A percentile compares a stretch with the other conserved stretches of the same genome.
These are phyloP conservation scores for Trametes pubescens DNA, from an alignment of 1,284 basidiomycete species.

Conservation along the genomic window DNA sequence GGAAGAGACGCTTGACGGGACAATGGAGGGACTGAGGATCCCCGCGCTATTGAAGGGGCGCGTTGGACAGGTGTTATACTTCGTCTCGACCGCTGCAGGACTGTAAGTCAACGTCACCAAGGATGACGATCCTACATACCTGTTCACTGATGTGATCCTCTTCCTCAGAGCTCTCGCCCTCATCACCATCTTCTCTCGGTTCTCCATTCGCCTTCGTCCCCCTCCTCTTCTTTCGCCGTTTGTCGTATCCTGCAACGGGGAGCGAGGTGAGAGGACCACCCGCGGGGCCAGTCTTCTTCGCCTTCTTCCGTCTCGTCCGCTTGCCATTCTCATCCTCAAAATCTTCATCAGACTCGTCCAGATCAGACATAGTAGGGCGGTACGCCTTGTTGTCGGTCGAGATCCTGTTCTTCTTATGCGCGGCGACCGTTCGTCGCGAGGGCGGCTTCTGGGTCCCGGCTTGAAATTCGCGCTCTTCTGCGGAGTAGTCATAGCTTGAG, in stretches of 20 bases:
- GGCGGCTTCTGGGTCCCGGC: conserved; percentile 45
- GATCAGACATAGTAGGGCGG: conserved; percentile 66
- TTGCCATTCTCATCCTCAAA: conserved; percentile 59
- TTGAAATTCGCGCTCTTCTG: conserved; percentile 70
- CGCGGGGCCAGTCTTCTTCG: conserved; percentile 61
- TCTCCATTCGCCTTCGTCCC: conserved; percentile 45
- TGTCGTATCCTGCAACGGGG: conserved; percentile 69
- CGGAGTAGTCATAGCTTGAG: conserved; percentile 79
- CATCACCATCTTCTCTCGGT: conserved; percentile 48
- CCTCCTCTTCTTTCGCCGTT: conserved; percentile 54
- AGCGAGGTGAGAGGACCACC: conserved; percentile 68
- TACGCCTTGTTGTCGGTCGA: conserved; percentile 83
- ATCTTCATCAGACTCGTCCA: conserved; percentile 69
- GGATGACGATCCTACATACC: conserved; percentile 32
- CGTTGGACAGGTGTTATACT: conserved; percentile 30
- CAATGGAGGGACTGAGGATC: conserved; percentile 47
- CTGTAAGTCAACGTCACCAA: background rate
- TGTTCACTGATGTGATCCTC: conserved; percentile 45
- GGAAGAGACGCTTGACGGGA: conserved; percentile 41
- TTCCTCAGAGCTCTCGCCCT: conserved; percentile 55
- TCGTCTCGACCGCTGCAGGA: conserved; percentile 35
- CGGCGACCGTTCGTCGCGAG: conserved; percentile 40
- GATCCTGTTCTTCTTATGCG: conserved; percentile 65
- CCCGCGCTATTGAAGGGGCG: conserved; percentile 42
- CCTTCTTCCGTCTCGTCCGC: conserved; percentile 53